phyloP scores from a whole-genome alignment of 1,284 basidiomycete species.

The Omphalotus olearius region DNA sequence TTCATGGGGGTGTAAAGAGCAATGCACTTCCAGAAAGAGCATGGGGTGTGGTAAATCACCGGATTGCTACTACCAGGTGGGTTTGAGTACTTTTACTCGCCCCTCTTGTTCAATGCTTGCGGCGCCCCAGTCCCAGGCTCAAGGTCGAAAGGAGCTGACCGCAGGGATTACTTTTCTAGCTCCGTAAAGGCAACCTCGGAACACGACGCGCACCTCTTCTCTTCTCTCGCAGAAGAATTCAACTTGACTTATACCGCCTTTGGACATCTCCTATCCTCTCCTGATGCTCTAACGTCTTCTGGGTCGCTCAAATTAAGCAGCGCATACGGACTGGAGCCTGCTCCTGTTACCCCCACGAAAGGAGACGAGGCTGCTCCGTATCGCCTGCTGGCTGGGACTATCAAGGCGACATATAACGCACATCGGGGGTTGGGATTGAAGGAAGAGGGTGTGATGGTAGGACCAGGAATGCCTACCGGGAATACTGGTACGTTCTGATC shows the following conservation, averaged over 20 bases:
- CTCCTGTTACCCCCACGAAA: constrained; percentile 44
- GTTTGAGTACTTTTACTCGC: background rate
- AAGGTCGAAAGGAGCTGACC: background rate
- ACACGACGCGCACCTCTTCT: constrained; percentile 28
- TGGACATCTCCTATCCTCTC: constrained; percentile 28
- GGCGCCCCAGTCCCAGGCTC: background rate
- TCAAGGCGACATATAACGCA: constrained; percentile 33
- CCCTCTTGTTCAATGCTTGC: background rate
- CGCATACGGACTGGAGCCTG: constrained; percentile 43
- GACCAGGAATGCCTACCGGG: constrained; percentile 14
- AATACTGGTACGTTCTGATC: constrained; percentile 29
- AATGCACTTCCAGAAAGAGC: constrained; percentile 59
- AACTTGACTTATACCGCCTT: constrained; percentile 40
- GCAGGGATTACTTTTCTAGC: constrained; percentile 14
- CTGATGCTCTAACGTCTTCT: constrained; percentile 10
- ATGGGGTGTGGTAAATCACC: constrained; percentile 55
- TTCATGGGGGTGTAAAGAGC: constrained; percentile 55
- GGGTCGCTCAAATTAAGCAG: constrained; percentile 25
- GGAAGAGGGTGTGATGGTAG: constrained; percentile 31
- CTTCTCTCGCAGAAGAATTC: constrained; percentile 28
- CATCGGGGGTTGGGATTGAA: constrained; percentile 17
- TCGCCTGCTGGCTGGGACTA: constrained; percentile 44
- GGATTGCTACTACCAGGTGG: constrained; percentile 41
- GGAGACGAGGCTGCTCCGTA: constrained; percentile 34
- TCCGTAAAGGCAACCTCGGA: constrained; percentile 29